Evolutionary conservation across 768 basidiomycete species (phyloP).

Genomic region (Myochromella boudieri): DNA sequence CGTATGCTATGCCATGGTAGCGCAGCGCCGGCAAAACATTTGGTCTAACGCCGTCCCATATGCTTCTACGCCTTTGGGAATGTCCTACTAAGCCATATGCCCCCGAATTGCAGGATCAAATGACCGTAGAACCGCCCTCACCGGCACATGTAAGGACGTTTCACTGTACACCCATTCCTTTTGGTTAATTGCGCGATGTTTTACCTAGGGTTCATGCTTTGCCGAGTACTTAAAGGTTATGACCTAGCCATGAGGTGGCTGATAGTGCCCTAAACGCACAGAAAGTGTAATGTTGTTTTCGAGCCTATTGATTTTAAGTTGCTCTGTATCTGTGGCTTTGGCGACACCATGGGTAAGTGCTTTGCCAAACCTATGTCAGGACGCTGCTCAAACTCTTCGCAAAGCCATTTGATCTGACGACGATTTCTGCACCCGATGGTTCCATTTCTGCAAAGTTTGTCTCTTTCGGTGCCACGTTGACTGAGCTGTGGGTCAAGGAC

Average conservation of each 20-base stretch:
- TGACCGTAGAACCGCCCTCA: no score
- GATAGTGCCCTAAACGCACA: no score
- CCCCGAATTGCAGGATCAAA: no score
- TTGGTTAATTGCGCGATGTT: neutral
- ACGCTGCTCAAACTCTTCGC: neutral
- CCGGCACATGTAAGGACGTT: neutral
- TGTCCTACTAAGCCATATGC: no score
- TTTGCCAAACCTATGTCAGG: no score
- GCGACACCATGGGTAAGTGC: constrained; percentile 12
- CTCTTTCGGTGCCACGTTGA: constrained; percentile 54
- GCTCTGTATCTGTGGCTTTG: neutral
- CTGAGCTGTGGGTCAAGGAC: constrained; percentile 57
- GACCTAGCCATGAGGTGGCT: no score
- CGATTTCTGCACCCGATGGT: constrained; percentile 49
- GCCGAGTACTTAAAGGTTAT: neutral
- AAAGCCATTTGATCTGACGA: constrained; percentile 51
- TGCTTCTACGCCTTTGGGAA: no score
- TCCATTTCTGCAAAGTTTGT: constrained; percentile 61
- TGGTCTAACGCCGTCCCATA: no score
- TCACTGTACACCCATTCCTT: neutral
- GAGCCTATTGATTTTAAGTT: neutral
- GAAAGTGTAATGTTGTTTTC: no score
- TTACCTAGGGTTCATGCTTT: neutral
- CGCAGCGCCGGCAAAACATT: no score
- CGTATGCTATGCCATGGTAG: no score